These are phyloP conservation scores for Stygiomarasmius scandens DNA, from an alignment of 1,284 basidiomycete genomes.

Conservation along the genomic window DNA sequence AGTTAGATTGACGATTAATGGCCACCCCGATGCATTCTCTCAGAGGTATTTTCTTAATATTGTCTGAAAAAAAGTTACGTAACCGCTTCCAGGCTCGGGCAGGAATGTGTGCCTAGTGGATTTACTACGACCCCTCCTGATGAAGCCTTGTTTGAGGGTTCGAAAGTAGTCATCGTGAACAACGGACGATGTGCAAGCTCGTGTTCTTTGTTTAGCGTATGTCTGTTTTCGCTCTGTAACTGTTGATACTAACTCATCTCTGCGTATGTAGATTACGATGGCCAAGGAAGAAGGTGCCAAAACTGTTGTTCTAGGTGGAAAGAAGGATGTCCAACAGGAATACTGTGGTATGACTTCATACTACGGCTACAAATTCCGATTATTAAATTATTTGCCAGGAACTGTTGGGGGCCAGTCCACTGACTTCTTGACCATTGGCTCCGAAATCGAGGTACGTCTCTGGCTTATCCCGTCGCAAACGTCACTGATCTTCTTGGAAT, in stretches of 20 bases:
- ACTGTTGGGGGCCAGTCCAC: conserved; percentile 64
- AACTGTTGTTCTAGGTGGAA: conserved; percentile 59
- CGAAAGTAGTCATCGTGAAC: conserved; percentile 55
- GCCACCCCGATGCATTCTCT: conserved; percentile 49
- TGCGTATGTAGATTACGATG: conserved; percentile 52
- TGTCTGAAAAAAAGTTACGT: neutral
- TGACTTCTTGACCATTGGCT: conserved; percentile 57
- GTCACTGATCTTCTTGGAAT: neutral
- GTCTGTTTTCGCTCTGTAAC: conserved; percentile 15
- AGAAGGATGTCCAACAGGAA: conserved; percentile 49
- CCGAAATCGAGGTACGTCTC: conserved; percentile 53
- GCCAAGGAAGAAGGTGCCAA: conserved; percentile 57
- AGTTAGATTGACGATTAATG: conserved; percentile 47
- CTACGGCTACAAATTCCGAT: neutral
- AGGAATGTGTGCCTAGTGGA: conserved; percentile 53
- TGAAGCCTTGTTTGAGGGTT: conserved; percentile 51
- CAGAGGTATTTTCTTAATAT: conserved; percentile 36
- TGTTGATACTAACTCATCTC: neutral
- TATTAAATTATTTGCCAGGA: conserved; percentile 27
- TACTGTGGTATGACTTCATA: conserved; percentile 40
- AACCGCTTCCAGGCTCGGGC: conserved; percentile 43
- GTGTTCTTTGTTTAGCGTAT: conserved; percentile 60
- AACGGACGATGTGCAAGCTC: conserved; percentile 59
- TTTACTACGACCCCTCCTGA: conserved; percentile 45
- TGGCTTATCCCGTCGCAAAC: neutral